Conservation (phyloP, 2,329 filamentous ascomycete species). For the Ophiostoma himal-ulmi region DNA sequence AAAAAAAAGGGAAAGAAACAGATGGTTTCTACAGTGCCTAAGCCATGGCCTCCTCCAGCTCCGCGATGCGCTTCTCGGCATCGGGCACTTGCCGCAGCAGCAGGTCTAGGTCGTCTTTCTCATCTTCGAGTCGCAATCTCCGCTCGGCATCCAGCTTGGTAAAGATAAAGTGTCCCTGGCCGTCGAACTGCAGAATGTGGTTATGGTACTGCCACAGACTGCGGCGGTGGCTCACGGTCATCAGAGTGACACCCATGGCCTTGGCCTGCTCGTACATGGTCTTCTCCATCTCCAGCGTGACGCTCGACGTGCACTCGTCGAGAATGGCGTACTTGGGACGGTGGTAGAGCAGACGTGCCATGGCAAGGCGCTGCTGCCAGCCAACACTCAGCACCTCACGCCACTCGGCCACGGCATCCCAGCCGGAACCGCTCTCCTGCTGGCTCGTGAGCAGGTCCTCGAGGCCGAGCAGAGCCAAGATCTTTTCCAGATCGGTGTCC, state of each 20-base stretch:
- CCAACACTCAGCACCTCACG: constrained; percentile 88
- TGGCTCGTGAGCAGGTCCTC: constrained; percentile 75
- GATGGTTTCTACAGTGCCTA: not conserved
- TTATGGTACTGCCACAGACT: constrained; percentile 96
- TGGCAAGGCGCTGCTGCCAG: constrained; percentile 90
- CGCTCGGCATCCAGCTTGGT: constrained; percentile 82
- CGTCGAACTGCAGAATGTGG: constrained; percentile 93
- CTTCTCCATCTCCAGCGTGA: constrained; percentile 92
- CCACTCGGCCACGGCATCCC: constrained; percentile 96
- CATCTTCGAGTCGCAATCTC: constrained; percentile 81
- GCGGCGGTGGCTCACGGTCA: constrained; percentile 89
- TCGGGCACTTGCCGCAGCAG: constrained; percentile 80
- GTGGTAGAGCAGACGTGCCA: constrained; percentile 94
- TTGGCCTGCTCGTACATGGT: constrained; percentile 98
- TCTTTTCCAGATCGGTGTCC: constrained; percentile 70
- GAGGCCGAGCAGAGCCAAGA: constrained; percentile 75
- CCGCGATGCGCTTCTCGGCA: constrained; percentile 74
- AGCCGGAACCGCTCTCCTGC: constrained; percentile 48
- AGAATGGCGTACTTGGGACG: constrained; percentile 88
- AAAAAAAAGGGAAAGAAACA: not conserved
- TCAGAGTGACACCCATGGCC: constrained; percentile 81
- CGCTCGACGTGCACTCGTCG: constrained; percentile 90
- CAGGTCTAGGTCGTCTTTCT: constrained; percentile 89
- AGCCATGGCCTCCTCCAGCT: constrained; percentile 55
- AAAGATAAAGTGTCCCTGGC: constrained; percentile 86